These are phyloP conservation scores for Rhizophagus clarus DNA, from an alignment of 192 early-diverging fungal species.

Conservation along the genomic window DNA sequence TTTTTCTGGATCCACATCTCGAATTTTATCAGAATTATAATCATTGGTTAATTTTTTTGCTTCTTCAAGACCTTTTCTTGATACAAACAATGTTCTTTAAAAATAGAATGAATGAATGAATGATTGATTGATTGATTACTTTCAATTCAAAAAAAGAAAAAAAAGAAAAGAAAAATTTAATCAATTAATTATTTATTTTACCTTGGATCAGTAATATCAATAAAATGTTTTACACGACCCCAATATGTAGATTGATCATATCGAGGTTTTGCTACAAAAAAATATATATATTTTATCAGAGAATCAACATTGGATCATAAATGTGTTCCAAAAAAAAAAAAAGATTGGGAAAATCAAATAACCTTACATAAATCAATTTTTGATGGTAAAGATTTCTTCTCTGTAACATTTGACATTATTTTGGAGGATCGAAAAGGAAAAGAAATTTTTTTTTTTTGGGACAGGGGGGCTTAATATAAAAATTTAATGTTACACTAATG, in stretches of 20 bases:
- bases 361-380: conserved; percentile 18
- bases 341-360: no score
- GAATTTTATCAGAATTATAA: conserved; percentile 56
- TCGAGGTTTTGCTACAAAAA: conserved; percentile 46
- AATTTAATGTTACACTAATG: no score
- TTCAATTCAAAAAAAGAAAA: neutral
- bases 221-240: conserved; percentile 75
- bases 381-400: no score
- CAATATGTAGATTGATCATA: conserved; percentile 74
- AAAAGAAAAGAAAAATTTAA: no score
- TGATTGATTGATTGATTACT: no score
- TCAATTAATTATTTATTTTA: conserved; percentile 7
- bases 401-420: neutral
- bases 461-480: no score
- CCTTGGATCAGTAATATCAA: conserved; percentile 71
- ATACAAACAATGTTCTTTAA: conserved; percentile 64
- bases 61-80: conserved; percentile 54
- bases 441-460: no score
- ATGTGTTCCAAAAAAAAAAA: no score
- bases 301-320: no score
- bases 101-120: neutral
- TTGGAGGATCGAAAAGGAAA: no score
- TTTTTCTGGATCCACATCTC: conserved; percentile 44
- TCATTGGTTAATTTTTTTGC: conserved; percentile 64
- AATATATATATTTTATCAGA: neutral